Evolutionary conservation across 768 basidiomycete genomes (phyloP).

Genomic region (Hericium rajendrae): DNA sequence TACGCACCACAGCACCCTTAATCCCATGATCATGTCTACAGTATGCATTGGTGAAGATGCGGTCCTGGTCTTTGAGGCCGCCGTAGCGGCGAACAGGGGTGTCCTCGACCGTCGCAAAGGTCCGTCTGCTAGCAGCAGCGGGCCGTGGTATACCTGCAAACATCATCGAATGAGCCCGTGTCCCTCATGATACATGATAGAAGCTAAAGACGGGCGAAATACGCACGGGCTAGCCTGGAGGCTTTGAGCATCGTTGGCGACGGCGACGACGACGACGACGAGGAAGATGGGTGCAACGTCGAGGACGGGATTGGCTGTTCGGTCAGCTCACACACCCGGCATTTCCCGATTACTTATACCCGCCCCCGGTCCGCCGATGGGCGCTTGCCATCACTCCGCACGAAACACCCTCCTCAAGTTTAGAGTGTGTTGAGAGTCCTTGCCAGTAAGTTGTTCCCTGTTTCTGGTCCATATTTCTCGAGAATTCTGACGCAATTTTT

Average conservation of each 20-base stretch:
- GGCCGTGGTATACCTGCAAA: conserved; percentile 8
- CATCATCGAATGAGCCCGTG: background rate
- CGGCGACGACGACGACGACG: conserved; percentile 3
- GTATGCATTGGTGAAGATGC: conserved; percentile 89
- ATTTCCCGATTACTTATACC: background rate
- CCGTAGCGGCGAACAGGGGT: conserved; percentile 89
- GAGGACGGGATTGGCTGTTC: background rate
- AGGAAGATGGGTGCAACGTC: background rate
- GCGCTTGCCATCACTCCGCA: too few relatives aligned
- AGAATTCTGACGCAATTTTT: too few relatives aligned
- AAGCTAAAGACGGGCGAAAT: background rate
- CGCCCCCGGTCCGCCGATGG: too few relatives aligned
- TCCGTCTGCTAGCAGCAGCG: conserved; percentile 5
- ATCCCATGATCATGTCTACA: conserved; percentile 84
- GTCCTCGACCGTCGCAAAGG: conserved; percentile 70
- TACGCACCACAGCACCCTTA: conserved; percentile 79
- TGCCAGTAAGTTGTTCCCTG: too few relatives aligned
- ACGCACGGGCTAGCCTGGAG: conserved; percentile 10
- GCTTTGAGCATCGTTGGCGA: conserved; percentile 10
- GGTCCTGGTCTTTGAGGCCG: conserved; percentile 89
- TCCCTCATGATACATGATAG: background rate
- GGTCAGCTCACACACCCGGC: background rate
- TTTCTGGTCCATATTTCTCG: too few relatives aligned
- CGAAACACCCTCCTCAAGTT: too few relatives aligned
- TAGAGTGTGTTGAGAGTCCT: too few relatives aligned